Evolutionary conservation across 176 grass and related monocot genomes (phyloP).

Genomic region (Oryza brachyantha): DNA sequence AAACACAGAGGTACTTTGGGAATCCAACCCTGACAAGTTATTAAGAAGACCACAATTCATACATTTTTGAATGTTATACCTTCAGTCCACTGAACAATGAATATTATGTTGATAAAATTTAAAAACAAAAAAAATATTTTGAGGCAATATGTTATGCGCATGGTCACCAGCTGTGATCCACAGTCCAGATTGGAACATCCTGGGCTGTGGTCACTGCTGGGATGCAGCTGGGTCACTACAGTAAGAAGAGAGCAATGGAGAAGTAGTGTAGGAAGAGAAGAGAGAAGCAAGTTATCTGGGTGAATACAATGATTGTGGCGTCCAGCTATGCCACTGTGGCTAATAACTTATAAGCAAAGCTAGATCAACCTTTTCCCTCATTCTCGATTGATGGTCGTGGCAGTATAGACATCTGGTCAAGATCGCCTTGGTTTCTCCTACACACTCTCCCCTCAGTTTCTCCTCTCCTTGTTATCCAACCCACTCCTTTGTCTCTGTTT

Average conservation of each 20-base stretch:
- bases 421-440: no score
- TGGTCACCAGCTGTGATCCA: neutral
- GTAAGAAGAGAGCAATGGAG: neutral
- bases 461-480: no score
- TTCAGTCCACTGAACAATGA: neutral
- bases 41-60: neutral
- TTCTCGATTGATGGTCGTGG: neutral
- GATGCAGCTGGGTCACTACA: neutral
- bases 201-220: neutral
- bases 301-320: neutral
- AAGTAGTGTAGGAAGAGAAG: neutral
- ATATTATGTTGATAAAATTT: neutral
- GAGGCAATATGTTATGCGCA: neutral
- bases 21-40: neutral
- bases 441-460: no score
- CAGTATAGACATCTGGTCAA: neutral
- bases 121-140: neutral
- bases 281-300: neutral
- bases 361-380: neutral
- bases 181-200: neutral
- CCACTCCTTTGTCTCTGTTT: no score
- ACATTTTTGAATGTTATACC: conserved; percentile 2
- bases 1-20: conserved; percentile 32
- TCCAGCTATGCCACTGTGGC: neutral
- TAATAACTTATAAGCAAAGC: neutral